Evolutionary conservation across 768 basidiomycete species (phyloP).

Genomic region (Lentinula edodes): DNA sequence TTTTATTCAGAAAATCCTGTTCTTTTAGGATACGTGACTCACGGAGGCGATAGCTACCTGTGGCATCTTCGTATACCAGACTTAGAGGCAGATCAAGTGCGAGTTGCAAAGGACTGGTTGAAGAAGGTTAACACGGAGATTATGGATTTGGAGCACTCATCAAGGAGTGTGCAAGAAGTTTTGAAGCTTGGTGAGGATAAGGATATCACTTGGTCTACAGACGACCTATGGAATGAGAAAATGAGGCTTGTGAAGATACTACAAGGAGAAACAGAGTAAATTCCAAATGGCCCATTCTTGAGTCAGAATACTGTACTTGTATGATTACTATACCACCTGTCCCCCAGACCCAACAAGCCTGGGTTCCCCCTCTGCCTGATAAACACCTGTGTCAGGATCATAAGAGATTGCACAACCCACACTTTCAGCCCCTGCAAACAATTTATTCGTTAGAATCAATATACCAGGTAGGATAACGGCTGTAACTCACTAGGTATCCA

Average conservation of each 20-base stretch:
- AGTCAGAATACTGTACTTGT: neutral
- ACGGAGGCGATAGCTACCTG: slow-evolving; percentile 56
- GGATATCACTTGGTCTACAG: slow-evolving; percentile 48
- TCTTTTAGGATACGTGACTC: slow-evolving; percentile 59
- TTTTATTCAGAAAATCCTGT: neutral
- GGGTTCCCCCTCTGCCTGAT: neutral
- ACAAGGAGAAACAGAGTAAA: neutral
- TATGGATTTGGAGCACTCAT: slow-evolving; percentile 28
- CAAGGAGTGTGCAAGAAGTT: slow-evolving; percentile 30
- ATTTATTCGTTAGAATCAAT: neutral
- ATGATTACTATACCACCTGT: neutral
- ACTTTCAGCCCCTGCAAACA: neutral
- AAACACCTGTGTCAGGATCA: neutral
- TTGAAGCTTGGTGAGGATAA: slow-evolving; percentile 49
- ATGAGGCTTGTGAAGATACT: slow-evolving; percentile 25
- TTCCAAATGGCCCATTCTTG: neutral
- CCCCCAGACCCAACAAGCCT: neutral
- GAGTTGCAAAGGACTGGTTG: slow-evolving; percentile 52
- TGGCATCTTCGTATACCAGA: slow-evolving; percentile 55
- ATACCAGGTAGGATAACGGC: neutral
- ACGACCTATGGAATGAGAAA: slow-evolving; percentile 47
- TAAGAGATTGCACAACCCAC: neutral
- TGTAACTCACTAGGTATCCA: neutral
- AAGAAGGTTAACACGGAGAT: slow-evolving; percentile 41
- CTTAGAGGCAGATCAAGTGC: slow-evolving; percentile 40